Evolutionary conservation across 192 early-diverging fungal genomes (phyloP).

Genomic region (Coemansia furcata): DNA sequence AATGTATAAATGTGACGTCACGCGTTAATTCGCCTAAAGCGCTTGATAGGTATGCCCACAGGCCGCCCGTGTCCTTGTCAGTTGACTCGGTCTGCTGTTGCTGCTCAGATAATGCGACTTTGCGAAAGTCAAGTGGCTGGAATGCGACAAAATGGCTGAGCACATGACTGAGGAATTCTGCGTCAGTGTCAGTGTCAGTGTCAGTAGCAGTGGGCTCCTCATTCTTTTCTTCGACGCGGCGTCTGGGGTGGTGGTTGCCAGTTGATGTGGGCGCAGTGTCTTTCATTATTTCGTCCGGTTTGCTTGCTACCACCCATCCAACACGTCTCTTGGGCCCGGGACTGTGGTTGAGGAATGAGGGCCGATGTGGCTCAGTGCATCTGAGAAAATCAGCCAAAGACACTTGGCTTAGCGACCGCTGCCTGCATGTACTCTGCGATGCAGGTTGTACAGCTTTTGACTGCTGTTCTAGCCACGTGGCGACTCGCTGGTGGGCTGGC

Average conservation of each 20-base stretch:
- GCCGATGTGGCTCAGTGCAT: constrained; percentile 24
- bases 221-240: neutral
- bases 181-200: constrained; percentile 1
- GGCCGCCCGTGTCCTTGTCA: neutral
- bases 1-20: constrained; percentile 28
- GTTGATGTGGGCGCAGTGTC: too few relatives aligned
- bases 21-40: constrained; percentile 31
- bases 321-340: neutral
- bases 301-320: neutral
- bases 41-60: constrained; percentile 26
- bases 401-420: constrained; percentile 20
- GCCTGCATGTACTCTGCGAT: neutral
- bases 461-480: constrained; percentile 7
- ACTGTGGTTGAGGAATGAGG: constrained; percentile 28
- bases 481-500: constrained; percentile 14
- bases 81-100: neutral
- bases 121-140: constrained; percentile 41
- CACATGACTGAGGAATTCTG: constrained; percentile 41
- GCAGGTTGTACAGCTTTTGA: neutral
- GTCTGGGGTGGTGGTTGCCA: neutral
- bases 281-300: neutral
- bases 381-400: constrained; percentile 37
- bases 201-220: neutral
- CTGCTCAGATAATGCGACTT: neutral
- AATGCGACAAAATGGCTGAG: constrained; percentile 40